Evolutionary conservation across 352 stramenopile species (phyloP).

Genomic region (Pythium brassicae): DNA sequence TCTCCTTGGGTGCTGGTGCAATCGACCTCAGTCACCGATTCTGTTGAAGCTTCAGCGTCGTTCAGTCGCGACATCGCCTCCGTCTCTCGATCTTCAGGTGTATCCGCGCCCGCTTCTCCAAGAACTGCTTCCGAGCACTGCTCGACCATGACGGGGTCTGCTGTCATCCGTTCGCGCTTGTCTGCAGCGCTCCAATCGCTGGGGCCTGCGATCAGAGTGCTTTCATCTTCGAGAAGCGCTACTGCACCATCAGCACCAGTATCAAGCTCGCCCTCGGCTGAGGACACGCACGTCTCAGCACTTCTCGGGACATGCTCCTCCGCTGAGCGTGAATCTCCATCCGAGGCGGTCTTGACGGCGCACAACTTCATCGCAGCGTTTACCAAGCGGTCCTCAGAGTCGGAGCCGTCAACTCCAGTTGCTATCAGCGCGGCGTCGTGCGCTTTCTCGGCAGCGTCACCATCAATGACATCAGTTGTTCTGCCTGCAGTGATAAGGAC

Average conservation of each 20-base stretch:
- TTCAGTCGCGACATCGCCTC: not conserved
- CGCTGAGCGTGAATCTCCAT: not conserved
- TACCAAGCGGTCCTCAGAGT: too few species aligned
- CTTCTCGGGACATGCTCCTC: too few species aligned
- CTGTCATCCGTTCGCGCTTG: not conserved
- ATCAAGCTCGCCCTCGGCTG: not conserved
- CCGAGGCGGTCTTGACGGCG: too few species aligned
- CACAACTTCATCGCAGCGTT: too few species aligned
- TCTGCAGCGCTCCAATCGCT: not conserved
- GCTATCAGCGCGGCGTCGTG: too few species aligned
- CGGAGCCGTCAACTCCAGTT: too few species aligned
- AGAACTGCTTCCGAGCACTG: not conserved
- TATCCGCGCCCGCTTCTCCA: not conserved
- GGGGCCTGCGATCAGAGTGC: not conserved
- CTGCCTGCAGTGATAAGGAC: too few species aligned
- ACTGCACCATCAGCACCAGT: too few species aligned
- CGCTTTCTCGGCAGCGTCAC: too few species aligned
- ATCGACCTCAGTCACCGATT: not conserved
- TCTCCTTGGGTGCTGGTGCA: not conserved
- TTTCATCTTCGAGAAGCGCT: not conserved
- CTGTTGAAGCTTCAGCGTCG: not conserved
- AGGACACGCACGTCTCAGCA: too few species aligned
- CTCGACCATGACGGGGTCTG: not conserved
- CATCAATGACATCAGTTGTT: too few species aligned
- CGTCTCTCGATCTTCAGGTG: not conserved